phyloP scores from a whole-genome alignment of 2,329 filamentous ascomycete genomes.

The Alternaria viburni region DNA sequence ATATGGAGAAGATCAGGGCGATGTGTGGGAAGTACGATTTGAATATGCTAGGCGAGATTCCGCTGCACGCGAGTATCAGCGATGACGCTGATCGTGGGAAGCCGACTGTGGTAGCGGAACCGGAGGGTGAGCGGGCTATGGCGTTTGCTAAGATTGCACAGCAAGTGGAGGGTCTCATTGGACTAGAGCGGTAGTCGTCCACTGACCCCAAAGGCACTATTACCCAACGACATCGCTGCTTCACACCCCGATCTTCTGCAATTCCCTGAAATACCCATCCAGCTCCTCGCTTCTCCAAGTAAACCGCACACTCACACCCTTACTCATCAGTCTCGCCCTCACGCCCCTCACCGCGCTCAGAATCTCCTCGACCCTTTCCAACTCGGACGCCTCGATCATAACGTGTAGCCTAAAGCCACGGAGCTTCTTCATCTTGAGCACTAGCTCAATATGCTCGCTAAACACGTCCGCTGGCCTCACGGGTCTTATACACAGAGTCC shows the following conservation, averaged over 20 bases:
- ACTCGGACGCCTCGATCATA: accelerated
- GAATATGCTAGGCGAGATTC: conserved; percentile 85
- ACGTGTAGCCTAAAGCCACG: background rate
- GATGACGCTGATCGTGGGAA: conserved; percentile 86
- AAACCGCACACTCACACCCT: background rate
- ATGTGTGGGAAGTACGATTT: conserved; percentile 77
- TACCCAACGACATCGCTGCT: background rate
- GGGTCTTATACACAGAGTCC: background rate
- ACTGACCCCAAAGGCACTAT: too few species aligned
- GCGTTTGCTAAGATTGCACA: conserved; percentile 76
- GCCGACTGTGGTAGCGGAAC: conserved; percentile 88
- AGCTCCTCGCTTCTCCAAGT: background rate
- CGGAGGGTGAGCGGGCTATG: conserved; percentile 71
- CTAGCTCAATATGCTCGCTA: background rate
- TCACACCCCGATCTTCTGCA: background rate
- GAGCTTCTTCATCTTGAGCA: background rate
- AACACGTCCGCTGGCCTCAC: background rate
- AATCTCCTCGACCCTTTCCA: background rate
- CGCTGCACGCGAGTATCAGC: conserved; percentile 84
- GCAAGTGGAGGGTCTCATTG: conserved; percentile 46
- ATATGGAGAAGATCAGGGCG: conserved; percentile 77
- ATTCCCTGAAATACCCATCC: background rate
- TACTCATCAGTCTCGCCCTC: background rate
- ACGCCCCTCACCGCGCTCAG: background rate
- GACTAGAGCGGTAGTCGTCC: conserved; percentile 4